Percentiles rank a stretch among this genome's conserved stretches.
Evolutionary conservation across 345 rosid genomes (phyloP).

Genomic region (Corchorus olitorius): DNA sequence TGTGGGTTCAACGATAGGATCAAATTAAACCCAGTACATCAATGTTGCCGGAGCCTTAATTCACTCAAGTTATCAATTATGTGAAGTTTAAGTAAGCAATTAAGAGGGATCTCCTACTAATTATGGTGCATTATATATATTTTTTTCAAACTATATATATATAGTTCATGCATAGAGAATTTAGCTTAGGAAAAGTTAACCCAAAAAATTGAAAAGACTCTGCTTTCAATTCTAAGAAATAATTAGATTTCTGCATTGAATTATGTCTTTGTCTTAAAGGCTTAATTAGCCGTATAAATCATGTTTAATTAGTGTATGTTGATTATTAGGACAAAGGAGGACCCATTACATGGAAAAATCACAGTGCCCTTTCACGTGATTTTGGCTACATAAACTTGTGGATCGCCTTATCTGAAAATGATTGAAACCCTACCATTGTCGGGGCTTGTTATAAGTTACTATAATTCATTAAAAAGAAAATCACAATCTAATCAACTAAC

Average conservation of each 20-base stretch:
- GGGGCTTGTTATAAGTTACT: too few relatives aligned
- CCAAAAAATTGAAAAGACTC: too few relatives aligned
- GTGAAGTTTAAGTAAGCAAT: neutral
- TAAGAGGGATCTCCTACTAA: neutral
- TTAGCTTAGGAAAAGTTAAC: too few relatives aligned
- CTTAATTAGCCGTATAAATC: slow-evolving; percentile 14
- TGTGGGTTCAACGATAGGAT: neutral
- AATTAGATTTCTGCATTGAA: neutral
- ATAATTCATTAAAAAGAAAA: slow-evolving; percentile 7
- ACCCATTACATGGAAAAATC: neutral
- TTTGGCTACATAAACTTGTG: neutral
- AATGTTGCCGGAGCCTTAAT: neutral
- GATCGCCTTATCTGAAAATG: slow-evolving; percentile 17
- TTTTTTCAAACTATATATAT: too few relatives aligned
- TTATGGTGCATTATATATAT: too few relatives aligned
- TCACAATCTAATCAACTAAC: neutral
- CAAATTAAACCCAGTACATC: neutral
- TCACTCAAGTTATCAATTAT: neutral
- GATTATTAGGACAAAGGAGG: neutral
- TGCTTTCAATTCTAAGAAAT: too few relatives aligned
- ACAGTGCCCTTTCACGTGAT: neutral
- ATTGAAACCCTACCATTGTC: slow-evolving; percentile 16
- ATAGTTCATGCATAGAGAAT: too few relatives aligned
- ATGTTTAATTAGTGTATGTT: slow-evolving; percentile 3
- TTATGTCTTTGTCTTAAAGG: slow-evolving; percentile 7